Conservation (phyloP, 441 rosid genomes). For the Populus tomentosa region DNA sequence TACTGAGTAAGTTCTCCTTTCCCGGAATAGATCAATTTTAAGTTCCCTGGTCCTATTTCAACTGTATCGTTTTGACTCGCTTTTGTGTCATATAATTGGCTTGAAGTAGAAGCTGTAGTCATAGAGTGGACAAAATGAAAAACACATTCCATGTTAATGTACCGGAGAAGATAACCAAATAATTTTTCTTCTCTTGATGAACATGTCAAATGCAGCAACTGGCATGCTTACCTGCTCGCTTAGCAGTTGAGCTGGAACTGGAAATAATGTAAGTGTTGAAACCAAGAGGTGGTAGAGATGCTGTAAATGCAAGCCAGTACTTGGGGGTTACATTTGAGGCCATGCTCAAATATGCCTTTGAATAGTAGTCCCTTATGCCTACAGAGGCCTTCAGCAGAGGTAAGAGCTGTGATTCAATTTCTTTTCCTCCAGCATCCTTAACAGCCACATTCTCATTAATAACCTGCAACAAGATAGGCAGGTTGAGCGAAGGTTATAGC, state of each 20-base stretch:
- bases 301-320: slow-evolving; percentile 89
- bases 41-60: slow-evolving; percentile 69
- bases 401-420: slow-evolving; percentile 77
- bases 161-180: not conserved
- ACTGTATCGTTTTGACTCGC: slow-evolving; percentile 31
- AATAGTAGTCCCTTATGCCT: slow-evolving; percentile 62
- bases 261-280: slow-evolving; percentile 75
- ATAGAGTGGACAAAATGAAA: not conserved
- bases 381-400: slow-evolving; percentile 55
- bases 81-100: slow-evolving; percentile 28
- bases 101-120: slow-evolving; percentile 33
- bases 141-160: not conserved
- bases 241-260: slow-evolving; percentile 34
- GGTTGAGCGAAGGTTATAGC: slow-evolving; percentile 4
- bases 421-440: slow-evolving; percentile 73
- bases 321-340: slow-evolving; percentile 54
- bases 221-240: slow-evolving; percentile 38
- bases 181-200: not conserved
- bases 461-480: slow-evolving; percentile 46
- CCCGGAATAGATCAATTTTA: slow-evolving; percentile 55
- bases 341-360: slow-evolving; percentile 69
- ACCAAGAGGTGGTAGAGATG: slow-evolving; percentile 85
- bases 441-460: slow-evolving; percentile 54
- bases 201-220: slow-evolving; percentile 1
- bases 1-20: slow-evolving; percentile 49